Evolutionary conservation across 352 stramenopile genomes (phyloP), one percentile per base, ranked within the genome.

Genomic region (Plasmopara viticola): DNA sequence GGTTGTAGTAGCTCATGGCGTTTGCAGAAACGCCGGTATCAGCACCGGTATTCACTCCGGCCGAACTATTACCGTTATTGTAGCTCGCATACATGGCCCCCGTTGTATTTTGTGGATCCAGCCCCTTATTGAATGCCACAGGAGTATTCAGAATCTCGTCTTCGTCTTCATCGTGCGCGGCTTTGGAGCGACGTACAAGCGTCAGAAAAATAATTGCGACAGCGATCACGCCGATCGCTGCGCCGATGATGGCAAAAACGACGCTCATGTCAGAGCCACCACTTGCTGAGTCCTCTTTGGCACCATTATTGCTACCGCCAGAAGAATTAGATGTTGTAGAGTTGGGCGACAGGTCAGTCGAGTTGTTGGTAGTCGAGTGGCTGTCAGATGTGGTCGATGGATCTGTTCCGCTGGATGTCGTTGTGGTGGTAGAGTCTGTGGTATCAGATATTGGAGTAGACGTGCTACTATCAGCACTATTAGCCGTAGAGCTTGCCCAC

Each of bases 191-290:
- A 42, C 78, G 78, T 53, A 89, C 78, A 17, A 89, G 72, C 37
- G 74, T 84, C 39, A 89, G 61, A 60, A 89, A 89, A 40, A 89
- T 89, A 3, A 89, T 68, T 14, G 71, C 78, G 9, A 89, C 78
- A 9, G 78, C 78, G 56, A 89, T 87, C n/a, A 89, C 75, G 42
- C 78, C 78, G 35, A 89, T 89, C 2, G 78, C 76, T 12, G 75
- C 78, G 10, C 78, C 78, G 35, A 89, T 84, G 47, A 89, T 89
- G 10, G 69, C 78, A 31, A 89, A 89, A 33, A 89, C 71, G 48
- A 86, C 72, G 39, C 69, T 87, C 75, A 87, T 82, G 56, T 87
- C 74, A 0, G 63, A 81, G 10, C 73, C 66, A 29, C 51, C 37
- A 31, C 37, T 50, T 17, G 30, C 58, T 14, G 63, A 59, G 4